Percentiles rank a stretch among this genome's conserved stretches.
phyloP scores from a whole-genome alignment of 495 filamentous ascomycete species.

The Parathielavia appendiculata region DNA sequence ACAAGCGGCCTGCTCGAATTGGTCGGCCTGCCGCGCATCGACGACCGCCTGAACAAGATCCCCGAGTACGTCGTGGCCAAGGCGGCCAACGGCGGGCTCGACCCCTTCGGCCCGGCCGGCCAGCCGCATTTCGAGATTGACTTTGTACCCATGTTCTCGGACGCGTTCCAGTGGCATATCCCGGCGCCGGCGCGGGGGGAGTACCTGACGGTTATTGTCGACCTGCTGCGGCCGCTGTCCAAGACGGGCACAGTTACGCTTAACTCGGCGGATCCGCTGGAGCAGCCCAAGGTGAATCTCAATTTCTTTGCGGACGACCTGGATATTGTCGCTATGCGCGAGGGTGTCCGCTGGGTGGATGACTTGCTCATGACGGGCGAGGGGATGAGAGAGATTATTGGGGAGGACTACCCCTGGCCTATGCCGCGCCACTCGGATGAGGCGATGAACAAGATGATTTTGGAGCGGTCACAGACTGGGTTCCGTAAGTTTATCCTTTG shows the following conservation, averaged over 20 bases:
- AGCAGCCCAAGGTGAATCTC: conserved; percentile 54
- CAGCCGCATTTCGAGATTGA: conserved; percentile 64
- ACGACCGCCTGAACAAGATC: conserved; percentile 45
- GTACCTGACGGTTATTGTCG: conserved; percentile 55
- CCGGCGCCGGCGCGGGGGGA: conserved; percentile 46
- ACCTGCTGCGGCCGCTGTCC: conserved; percentile 53
- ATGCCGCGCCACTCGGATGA: conserved; percentile 54
- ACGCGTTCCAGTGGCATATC: conserved; percentile 62
- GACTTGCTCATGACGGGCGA: conserved; percentile 53
- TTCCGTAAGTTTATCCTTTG: conserved; percentile 38
- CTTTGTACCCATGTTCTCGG: conserved; percentile 56
- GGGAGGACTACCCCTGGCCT: conserved; percentile 53
- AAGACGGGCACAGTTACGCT: conserved; percentile 48
- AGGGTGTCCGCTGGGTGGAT: conserved; percentile 52
- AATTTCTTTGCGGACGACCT: conserved; percentile 55
- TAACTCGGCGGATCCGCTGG: conserved; percentile 46
- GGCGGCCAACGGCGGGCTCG: conserved; percentile 46
- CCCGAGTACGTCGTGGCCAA: conserved; percentile 48
- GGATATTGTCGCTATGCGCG: conserved; percentile 53
- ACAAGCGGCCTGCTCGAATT: conserved; percentile 51
- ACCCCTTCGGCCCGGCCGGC: conserved; percentile 53
- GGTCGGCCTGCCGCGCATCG: conserved; percentile 54
- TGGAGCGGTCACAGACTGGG: conserved; percentile 55
- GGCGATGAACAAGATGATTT: conserved; percentile 52
- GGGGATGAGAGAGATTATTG: conserved; percentile 54